These are phyloP conservation scores for Backusella sp. DNA, from an alignment of 192 early-diverging fungal genomes.

Conservation along the genomic window DNA sequence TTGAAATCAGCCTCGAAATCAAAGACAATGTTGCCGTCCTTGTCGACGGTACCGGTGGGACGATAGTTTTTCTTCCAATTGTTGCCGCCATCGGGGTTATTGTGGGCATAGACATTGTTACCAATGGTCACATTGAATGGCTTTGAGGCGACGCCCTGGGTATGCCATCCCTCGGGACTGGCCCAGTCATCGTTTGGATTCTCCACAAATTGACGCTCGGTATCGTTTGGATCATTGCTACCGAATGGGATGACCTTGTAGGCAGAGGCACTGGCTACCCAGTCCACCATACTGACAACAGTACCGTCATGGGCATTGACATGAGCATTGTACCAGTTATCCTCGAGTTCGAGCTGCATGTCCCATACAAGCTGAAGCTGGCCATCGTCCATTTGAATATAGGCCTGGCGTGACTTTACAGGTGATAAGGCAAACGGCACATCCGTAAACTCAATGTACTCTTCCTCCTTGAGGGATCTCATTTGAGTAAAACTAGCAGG, in stretches of 20 bases:
- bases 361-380: slow-evolving; percentile 77
- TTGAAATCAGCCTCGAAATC: slow-evolving; percentile 71
- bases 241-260: slow-evolving; percentile 85
- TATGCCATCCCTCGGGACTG: slow-evolving; percentile 77
- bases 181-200: slow-evolving; percentile 52
- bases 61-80: slow-evolving; percentile 77
- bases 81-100: slow-evolving; percentile 69
- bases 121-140: slow-evolving; percentile 72
- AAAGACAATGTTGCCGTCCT: slow-evolving; percentile 56
- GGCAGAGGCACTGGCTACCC: slow-evolving; percentile 67
- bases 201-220: slow-evolving; percentile 51
- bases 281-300: slow-evolving; percentile 78
- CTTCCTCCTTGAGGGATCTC: slow-evolving; percentile 41
- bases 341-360: slow-evolving; percentile 70
- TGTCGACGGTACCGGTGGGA: slow-evolving; percentile 56
- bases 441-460: slow-evolving; percentile 34
- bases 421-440: slow-evolving; percentile 50
- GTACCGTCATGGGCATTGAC: slow-evolving; percentile 59
- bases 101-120: slow-evolving; percentile 91
- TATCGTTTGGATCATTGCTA: slow-evolving; percentile 72
- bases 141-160: slow-evolving; percentile 33
- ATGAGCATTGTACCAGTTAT: slow-evolving; percentile 80
- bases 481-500: slow-evolving; percentile 18
- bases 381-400: slow-evolving; percentile 58
- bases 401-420: slow-evolving; percentile 62